These are phyloP conservation scores for Scutellaria barbata DNA, from an alignment of 257 asterid species.

Conservation along the genomic window DNA sequence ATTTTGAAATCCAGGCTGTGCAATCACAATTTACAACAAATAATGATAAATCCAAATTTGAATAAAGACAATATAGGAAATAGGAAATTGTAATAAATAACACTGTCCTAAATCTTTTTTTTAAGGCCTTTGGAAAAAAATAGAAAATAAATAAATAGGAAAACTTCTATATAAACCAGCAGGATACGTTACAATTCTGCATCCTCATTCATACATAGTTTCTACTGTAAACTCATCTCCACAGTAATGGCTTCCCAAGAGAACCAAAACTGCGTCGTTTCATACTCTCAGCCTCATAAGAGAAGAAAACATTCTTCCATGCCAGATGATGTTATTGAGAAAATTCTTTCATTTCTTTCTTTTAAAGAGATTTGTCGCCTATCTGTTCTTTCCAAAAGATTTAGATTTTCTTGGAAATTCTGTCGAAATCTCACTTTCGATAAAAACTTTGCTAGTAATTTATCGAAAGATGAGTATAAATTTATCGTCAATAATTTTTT, in stretches of 20 bases:
- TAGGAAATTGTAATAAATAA: conserved; percentile 8
- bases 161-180: conserved; percentile 30
- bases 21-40: neutral
- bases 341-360: conserved; percentile 30
- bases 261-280: neutral
- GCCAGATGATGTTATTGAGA: conserved; percentile 40
- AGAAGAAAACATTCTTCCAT: neutral
- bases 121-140: no score
- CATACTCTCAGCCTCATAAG: neutral
- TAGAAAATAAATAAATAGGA: no score
- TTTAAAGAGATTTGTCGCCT: conserved; percentile 21
- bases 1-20: neutral
- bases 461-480: conserved; percentile 3
- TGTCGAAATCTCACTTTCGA: conserved; percentile 40
- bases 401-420: conserved; percentile 29
- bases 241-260: conserved; percentile 13
- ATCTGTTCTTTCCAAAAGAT: conserved; percentile 26
- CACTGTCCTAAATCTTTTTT: neutral
- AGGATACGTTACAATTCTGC: neutral
- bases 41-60: neutral
- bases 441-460: neutral
- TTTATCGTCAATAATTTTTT: neutral
- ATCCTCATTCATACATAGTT: neutral
- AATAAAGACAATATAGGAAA: neutral
- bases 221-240: neutral